Evolutionary conservation across 495 filamentous ascomycete genomes (phyloP), one percentile per base, ranked within the genome.

Genomic region (Penicillium silybi): DNA sequence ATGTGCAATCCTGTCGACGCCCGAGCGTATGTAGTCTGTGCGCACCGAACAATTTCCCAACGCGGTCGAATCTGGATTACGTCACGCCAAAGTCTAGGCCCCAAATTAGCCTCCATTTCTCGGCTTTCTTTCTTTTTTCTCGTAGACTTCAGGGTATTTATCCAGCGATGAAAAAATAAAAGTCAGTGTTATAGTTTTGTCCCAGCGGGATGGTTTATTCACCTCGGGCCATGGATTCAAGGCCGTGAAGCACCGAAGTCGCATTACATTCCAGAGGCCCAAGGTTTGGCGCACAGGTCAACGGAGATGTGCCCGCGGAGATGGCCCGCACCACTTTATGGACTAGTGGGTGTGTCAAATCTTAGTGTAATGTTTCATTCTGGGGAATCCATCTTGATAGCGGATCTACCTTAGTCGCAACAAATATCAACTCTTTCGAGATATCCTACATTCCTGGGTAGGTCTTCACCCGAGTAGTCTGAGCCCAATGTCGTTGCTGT

Each of bases 61-160:
- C 37, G 37, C 37, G 37, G 16, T 39, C 53, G 32, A 42, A 53
- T 47, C 9, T 22, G 38, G 50, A 40, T 41, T 49, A 57, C 55
- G 55, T 57, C 55, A 57, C 50, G 35, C 43, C 20, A 41, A 40
- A 45, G 57, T 59, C 57, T 56, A 42, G 57, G 34, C 59, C 56
- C 56, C 46, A 56, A 55, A 53, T 59, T 59, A 59, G 52, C 50
- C 52, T 25, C 18, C 29, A 32, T 48, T 39, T 17, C 34, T 22
- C 20, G 32, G 9, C 37, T 39, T 32, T 32, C 29, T 15, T 32
- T 32, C 29, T 32, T 32, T 18, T 13, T 22, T 25, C 37, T 29
- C 7, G 1, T 29, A 29, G 7, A 29, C 26, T 5, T 29, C 7
- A 6, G 26, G 7, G 7, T 29, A 29, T 29, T 1, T 10, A 5